phyloP scores from a whole-genome alignment of 345 rosid genomes.

The Rhizophora apiculata region DNA sequence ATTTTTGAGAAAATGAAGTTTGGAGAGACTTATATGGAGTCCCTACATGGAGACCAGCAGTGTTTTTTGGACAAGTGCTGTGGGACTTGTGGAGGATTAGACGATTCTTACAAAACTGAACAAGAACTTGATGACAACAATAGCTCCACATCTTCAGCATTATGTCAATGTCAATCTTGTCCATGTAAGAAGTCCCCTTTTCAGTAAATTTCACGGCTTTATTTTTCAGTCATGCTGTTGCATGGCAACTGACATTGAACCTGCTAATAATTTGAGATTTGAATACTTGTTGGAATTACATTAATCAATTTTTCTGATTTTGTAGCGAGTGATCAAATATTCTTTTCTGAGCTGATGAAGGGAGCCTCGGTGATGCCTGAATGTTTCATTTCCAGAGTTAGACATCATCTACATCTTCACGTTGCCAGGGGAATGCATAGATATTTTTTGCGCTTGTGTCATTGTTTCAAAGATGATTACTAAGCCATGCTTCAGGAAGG shows the following conservation, averaged over 20 bases:
- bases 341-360: constrained; percentile 80
- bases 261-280: background rate
- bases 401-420: constrained; percentile 75
- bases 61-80: constrained; percentile 58
- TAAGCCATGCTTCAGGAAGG: constrained; percentile 67
- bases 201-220: background rate
- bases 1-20: constrained; percentile 60
- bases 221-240: background rate
- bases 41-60: constrained; percentile 66
- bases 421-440: constrained; percentile 72
- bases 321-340: constrained; percentile 79
- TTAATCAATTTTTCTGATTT: background rate
- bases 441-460: constrained; percentile 45
- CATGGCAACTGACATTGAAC: background rate
- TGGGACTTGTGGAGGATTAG: constrained; percentile 43
- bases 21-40: constrained; percentile 79
- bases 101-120: constrained; percentile 22
- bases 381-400: constrained; percentile 71
- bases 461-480: constrained; percentile 59
- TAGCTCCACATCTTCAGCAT: constrained; percentile 10
- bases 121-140: constrained; percentile 16
- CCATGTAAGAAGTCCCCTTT: constrained; percentile 38
- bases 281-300: background rate
- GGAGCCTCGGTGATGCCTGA: constrained; percentile 80
- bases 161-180: constrained; percentile 55